phyloP scores from a whole-genome alignment of 331 rosid genomes.

The Prunus yedoensis region DNA sequence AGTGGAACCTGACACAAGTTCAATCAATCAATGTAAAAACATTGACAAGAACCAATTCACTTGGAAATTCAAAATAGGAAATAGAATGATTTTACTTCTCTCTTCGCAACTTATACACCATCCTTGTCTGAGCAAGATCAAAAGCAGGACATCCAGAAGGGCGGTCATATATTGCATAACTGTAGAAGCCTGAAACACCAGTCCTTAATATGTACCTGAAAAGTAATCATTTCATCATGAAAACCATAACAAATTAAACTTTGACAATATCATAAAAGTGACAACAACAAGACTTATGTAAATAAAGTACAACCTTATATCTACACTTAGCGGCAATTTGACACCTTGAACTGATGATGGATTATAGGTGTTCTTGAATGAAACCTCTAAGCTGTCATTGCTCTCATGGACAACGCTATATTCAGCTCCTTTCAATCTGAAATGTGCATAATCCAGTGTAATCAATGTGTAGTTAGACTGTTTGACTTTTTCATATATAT shows the following conservation, averaged over 20 bases:
- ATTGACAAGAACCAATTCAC: not conserved
- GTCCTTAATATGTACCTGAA: slow-evolving; percentile 39
- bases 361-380: slow-evolving; percentile 27
- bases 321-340: slow-evolving; percentile 37
- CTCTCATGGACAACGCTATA: slow-evolving; percentile 31
- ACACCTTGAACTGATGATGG: slow-evolving; percentile 20
- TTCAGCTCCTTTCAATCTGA: slow-evolving; percentile 40
- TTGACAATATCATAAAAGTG: not conserved
- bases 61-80: not conserved
- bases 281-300: not conserved
- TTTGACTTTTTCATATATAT: not conserved
- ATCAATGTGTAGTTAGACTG: not conserved
- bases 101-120: slow-evolving; percentile 40
- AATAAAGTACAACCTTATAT: slow-evolving; percentile 30
- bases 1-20: slow-evolving; percentile 37
- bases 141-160: slow-evolving; percentile 31
- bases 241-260: not conserved
- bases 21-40: not conserved
- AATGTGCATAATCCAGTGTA: not conserved
- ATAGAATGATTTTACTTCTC: slow-evolving; percentile 33
- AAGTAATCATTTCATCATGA: not conserved
- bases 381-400: slow-evolving; percentile 32
- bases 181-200: slow-evolving; percentile 49
- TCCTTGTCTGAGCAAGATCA: slow-evolving; percentile 52
- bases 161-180: slow-evolving; percentile 43